Base-by-base conservation (phyloP, 441 rosid genomes). In the Populus hybrid region DNA sequence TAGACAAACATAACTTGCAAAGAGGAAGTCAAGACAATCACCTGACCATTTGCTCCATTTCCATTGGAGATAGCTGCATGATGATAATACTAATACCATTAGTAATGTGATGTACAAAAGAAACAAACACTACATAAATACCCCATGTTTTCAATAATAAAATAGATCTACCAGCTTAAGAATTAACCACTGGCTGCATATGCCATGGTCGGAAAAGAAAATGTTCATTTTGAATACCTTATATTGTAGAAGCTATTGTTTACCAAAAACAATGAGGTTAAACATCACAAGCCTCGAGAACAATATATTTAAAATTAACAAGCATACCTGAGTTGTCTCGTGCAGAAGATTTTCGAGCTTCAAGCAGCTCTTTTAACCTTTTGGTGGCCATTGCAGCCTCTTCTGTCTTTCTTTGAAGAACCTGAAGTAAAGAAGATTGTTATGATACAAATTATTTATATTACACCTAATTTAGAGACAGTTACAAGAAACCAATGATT, bases 381-480 rank as follows among this genome's bases (percentile, higher is more conserved):
- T 92, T 97, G 83, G 98, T 97, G 64, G 98, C 98, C 94, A 93
- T 87, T 78, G 99, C 95, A 81, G 99, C 98, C 87, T 97, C 99
- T 85, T 94, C 99, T 64, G 99, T 97, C 88, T 96, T 96, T 84
- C 99, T 91, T 69, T 96, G 99, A 77, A 96, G 98, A 89, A 96
- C 98, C 99, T 97, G 88, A 75, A 80, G 75, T 67, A 21, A 65
- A 78, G 53, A 81, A 80, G 73, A 26, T 23, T 38, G 38, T 73
- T 76, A 36, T 11, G 57, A 72, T 79, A 50, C 50, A 57, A 57
- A 63, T 74, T 53, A 75, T 35, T 74, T 53, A 30, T 65, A 14
- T 36, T 32, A 75, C n/a, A 32, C 28, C 65, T 30, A 30, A 30
- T 30, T 30, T 30, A 30, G 32, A 30, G 18, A 14, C 20, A 46